Evolutionary conservation across 116 monocot species (phyloP).

Genomic region (Thalassia testudinum): DNA sequence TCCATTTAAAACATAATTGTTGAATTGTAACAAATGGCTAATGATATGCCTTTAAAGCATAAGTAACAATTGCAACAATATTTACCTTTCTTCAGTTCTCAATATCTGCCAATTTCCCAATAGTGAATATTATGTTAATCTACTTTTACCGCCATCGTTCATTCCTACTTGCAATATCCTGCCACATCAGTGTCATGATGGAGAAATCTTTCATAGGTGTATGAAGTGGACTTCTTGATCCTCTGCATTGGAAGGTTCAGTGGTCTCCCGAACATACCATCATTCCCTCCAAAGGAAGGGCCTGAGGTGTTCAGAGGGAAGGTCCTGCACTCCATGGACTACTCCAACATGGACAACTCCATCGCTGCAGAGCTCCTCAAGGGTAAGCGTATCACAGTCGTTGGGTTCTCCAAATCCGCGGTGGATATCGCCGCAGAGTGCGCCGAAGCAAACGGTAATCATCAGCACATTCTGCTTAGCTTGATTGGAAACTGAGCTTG

Average conservation of each 20-base stretch:
- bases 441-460: slow-evolving; percentile 41
- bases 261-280: slow-evolving; percentile 45
- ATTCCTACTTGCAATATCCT: too few relatives aligned
- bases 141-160: too few relatives aligned
- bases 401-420: slow-evolving; percentile 57
- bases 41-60: too few relatives aligned
- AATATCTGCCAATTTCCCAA: too few relatives aligned
- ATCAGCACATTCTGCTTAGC: too few relatives aligned
- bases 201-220: slow-evolving; percentile 12
- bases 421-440: slow-evolving; percentile 56
- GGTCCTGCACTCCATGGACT: slow-evolving; percentile 56
- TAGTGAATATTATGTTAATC: too few relatives aligned
- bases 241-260: slow-evolving; percentile 61
- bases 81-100: too few relatives aligned
- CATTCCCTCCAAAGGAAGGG: slow-evolving; percentile 35
- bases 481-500: too few relatives aligned
- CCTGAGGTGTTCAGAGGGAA: slow-evolving; percentile 47
- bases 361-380: slow-evolving; percentile 18
- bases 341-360: slow-evolving; percentile 33
- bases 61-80: too few relatives aligned
- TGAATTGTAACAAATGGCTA: too few relatives aligned
- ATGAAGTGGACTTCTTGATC: slow-evolving; percentile 56
- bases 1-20: too few relatives aligned
- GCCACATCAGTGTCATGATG: neutral
- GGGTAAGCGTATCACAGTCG: slow-evolving; percentile 47